These are phyloP conservation scores for Amanita brunnescens DNA, from an alignment of 768 basidiomycete species.

Conservation along the genomic window DNA sequence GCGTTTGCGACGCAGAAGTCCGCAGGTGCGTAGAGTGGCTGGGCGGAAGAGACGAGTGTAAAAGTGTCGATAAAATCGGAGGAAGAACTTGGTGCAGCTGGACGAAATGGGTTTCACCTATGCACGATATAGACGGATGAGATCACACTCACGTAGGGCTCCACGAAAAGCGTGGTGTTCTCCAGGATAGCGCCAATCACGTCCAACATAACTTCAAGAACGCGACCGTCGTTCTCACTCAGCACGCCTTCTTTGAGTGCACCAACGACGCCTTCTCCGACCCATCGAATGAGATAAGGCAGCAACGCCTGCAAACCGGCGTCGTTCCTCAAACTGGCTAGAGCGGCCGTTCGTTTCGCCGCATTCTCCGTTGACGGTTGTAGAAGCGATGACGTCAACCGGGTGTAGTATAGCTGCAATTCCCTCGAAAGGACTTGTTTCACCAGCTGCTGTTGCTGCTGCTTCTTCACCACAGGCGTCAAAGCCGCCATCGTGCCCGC, in stretches of 20 bases:
- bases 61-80: conserved; percentile 81
- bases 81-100: conserved; percentile 96
- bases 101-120: conserved; percentile 1
- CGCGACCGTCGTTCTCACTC: conserved; percentile 55
- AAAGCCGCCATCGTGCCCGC: conserved; percentile 11
- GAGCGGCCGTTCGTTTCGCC: conserved; percentile 76
- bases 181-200: conserved; percentile 79
- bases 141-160: conserved; percentile 76
- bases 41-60: conserved; percentile 78
- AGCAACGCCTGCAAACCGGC: conserved; percentile 87
- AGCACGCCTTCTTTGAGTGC: conserved; percentile 50
- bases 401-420: conserved; percentile 88
- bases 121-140: not conserved
- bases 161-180: conserved; percentile 85
- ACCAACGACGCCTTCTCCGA: conserved; percentile 77
- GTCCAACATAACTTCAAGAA: conserved; percentile 76
- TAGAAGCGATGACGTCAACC: conserved; percentile 77
- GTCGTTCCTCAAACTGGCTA: conserved; percentile 83
- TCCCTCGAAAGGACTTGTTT: conserved; percentile 91
- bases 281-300: conserved; percentile 93
- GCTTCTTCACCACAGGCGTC: conserved; percentile 25
- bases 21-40: conserved; percentile 67
- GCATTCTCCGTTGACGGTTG: conserved; percentile 54
- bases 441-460: conserved; percentile 64
- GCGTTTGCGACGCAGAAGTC: conserved; percentile 72